A percentile compares a stretch with the other conserved stretches of the same genome.
Conservation (phyloP, 148 eudicot genomes). For the Gaultheria prostrata region DNA sequence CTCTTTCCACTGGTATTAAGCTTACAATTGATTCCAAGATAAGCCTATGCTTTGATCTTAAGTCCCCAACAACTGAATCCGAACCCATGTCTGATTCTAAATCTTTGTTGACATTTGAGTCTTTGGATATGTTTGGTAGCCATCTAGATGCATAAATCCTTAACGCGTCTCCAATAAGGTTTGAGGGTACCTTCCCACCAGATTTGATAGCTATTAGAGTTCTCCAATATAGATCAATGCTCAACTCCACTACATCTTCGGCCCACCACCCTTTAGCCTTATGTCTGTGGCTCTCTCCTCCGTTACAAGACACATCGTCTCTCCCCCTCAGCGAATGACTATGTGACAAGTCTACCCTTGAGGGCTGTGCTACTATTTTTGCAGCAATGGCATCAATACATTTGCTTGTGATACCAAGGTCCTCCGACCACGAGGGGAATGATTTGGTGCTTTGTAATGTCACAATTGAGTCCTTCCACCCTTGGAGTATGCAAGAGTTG, state of each 20-base stretch:
- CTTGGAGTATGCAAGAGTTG: constrained; percentile 74
- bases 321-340: constrained; percentile 41
- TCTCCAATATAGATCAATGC: constrained; percentile 76
- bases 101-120: constrained; percentile 25
- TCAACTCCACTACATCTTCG: constrained; percentile 68
- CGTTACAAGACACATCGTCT: constrained; percentile 46
- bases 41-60: constrained; percentile 34
- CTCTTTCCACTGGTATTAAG: constrained; percentile 64
- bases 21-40: constrained; percentile 74
- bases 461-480: constrained; percentile 80
- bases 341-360: constrained; percentile 42
- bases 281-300: constrained; percentile 26
- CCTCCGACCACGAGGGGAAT: constrained; percentile 64
- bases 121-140: constrained; percentile 50
- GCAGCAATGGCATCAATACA: constrained; percentile 73
- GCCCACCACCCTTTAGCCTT: constrained; percentile 81
- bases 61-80: constrained; percentile 32
- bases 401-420: constrained; percentile 60
- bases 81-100: constrained; percentile 22
- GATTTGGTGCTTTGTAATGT: constrained; percentile 61
- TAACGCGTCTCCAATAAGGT: constrained; percentile 69
- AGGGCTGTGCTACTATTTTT: constrained; percentile 51
- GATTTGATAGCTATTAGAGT: constrained; percentile 74
- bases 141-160: constrained; percentile 66
- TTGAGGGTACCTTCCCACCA: constrained; percentile 50